A percentile compares a stretch with the other conserved stretches of the same genome.
phyloP scores from a whole-genome alignment of 768 basidiomycete genomes.

The Russula griseocarnosa region DNA sequence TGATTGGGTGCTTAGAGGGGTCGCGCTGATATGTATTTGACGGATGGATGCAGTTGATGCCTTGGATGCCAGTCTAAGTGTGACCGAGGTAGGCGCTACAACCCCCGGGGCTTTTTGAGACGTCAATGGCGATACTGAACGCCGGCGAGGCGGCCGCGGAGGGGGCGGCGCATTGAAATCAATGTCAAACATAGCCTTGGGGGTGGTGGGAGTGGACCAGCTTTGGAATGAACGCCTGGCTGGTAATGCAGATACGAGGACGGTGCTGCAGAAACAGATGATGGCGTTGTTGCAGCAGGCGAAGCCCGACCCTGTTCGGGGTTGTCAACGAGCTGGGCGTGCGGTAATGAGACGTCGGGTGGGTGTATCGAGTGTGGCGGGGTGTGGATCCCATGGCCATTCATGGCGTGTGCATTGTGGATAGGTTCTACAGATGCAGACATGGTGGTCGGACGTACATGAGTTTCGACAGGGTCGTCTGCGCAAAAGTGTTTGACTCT shows the following conservation, averaged over 20 bases:
- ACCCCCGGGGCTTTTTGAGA: slow-evolving; percentile 37
- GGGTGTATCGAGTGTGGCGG: slow-evolving; percentile 9
- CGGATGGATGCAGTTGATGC: slow-evolving; percentile 21
- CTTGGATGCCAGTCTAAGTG: slow-evolving; percentile 43
- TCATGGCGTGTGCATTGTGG: slow-evolving; percentile 22
- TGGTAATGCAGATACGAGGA: slow-evolving; percentile 57
- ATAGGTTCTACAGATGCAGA: slow-evolving; percentile 32
- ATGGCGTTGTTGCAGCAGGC: background rate
- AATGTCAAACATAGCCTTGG: slow-evolving; percentile 51
- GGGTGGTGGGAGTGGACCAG: slow-evolving; percentile 69
- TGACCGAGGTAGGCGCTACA: slow-evolving; percentile 35
- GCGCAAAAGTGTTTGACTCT: background rate
- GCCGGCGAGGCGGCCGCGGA: slow-evolving; percentile 59
- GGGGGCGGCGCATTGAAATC: slow-evolving; percentile 48
- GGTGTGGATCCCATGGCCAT: slow-evolving; percentile 15
- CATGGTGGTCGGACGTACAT: slow-evolving; percentile 27
- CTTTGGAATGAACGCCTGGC: slow-evolving; percentile 64
- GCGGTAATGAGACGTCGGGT: background rate
- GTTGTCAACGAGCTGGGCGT: background rate
- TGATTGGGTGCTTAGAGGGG: background rate
- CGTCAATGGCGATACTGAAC: slow-evolving; percentile 45
- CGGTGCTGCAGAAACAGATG: slow-evolving; percentile 15
- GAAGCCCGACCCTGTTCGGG: slow-evolving; percentile 10
- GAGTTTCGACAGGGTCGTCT: slow-evolving; percentile 28
- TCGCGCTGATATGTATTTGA: slow-evolving; percentile 15